A percentile compares a stretch with the other conserved stretches of the same genome.
phyloP scores from a whole-genome alignment of 345 rosid genomes.

The Anastatica hierochuntica region DNA sequence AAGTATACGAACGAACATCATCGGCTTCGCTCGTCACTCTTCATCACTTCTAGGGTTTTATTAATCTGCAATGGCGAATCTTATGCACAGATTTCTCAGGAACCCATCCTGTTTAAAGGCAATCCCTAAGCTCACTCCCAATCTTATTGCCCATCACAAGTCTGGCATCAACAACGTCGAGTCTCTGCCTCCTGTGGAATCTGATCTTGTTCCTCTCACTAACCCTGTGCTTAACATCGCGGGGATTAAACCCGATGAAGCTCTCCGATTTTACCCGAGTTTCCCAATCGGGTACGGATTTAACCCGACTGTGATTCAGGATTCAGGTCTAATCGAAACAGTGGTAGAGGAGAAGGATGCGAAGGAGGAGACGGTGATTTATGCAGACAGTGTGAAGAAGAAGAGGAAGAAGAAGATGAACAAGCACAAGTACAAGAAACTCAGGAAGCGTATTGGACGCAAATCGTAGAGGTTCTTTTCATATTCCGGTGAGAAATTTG shows the following conservation, averaged over 20 bases:
- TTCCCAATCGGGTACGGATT: slow-evolving; percentile 32
- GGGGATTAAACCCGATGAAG: neutral
- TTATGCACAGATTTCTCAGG: slow-evolving; percentile 19
- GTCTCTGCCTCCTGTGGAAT: slow-evolving; percentile 2
- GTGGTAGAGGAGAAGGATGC: slow-evolving; percentile 13
- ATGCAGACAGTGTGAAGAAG: slow-evolving; percentile 89
- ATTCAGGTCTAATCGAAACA: neutral
- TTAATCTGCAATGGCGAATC: slow-evolving; percentile 25
- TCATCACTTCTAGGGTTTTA: neutral
- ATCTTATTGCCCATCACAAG: slow-evolving; percentile 4
- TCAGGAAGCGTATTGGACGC: slow-evolving; percentile 57
- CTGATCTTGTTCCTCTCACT: slow-evolving; percentile 5
- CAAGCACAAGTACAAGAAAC: slow-evolving; percentile 83
- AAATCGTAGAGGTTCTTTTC: slow-evolving; percentile 24
- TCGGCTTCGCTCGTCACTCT: slow-evolving; percentile 2
- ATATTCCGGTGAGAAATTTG: slow-evolving; percentile 26
- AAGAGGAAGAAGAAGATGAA: slow-evolving; percentile 99
- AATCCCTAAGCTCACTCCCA: slow-evolving; percentile 5
- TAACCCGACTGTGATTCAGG: slow-evolving; percentile 9
- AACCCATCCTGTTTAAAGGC: slow-evolving; percentile 15
- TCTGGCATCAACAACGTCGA: slow-evolving; percentile 2
- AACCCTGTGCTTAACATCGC: slow-evolving; percentile 1
- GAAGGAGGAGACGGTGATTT: slow-evolving; percentile 14
- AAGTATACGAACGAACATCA: slow-evolving; percentile 4
- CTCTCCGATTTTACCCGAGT: slow-evolving; percentile 28